A percentile compares a stretch with the other conserved stretches of the same genome.
Conservation (phyloP, 495 filamentous ascomycete species). For the Talaromyces liani region DNA sequence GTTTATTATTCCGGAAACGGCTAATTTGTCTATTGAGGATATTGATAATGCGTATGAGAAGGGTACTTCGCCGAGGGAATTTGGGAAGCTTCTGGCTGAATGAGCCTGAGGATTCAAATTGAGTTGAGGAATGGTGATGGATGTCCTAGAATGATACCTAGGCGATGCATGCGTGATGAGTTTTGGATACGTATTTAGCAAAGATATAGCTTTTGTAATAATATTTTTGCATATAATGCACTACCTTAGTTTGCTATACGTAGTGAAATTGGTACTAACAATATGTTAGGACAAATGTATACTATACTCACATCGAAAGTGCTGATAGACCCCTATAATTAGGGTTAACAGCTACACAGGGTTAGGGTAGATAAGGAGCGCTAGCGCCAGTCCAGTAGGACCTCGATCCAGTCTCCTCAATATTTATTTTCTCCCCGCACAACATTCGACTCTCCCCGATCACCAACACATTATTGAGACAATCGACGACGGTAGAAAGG, state of each 20-base stretch:
- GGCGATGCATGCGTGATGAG: too few relatives aligned
- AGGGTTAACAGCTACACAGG: not conserved
- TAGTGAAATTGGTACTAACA: too few relatives aligned
- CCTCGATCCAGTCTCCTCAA: not conserved
- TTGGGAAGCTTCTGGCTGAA: not conserved
- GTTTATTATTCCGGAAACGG: constrained; percentile 12
- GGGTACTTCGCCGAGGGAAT: not conserved
- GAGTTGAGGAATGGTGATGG: too few relatives aligned
- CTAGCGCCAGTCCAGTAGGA: not conserved
- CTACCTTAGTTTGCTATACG: too few relatives aligned
- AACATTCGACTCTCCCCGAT: not conserved
- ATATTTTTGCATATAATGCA: too few relatives aligned
- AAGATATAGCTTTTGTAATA: too few relatives aligned
- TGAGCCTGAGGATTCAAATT: not conserved
- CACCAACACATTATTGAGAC: not conserved
- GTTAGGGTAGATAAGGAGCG: not conserved
- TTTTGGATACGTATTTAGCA: too few relatives aligned
- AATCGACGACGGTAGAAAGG: not conserved
- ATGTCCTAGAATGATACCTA: too few relatives aligned
- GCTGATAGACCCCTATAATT: too few relatives aligned
- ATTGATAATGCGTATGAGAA: constrained; percentile 14
- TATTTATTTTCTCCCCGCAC: not conserved
- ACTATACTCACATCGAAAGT: too few relatives aligned
- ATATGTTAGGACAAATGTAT: too few relatives aligned
- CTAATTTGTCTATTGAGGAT: constrained; percentile 12